Evolutionary conservation across 495 filamentous ascomycete genomes (phyloP).

Genomic region (Pyrenula aspistea): DNA sequence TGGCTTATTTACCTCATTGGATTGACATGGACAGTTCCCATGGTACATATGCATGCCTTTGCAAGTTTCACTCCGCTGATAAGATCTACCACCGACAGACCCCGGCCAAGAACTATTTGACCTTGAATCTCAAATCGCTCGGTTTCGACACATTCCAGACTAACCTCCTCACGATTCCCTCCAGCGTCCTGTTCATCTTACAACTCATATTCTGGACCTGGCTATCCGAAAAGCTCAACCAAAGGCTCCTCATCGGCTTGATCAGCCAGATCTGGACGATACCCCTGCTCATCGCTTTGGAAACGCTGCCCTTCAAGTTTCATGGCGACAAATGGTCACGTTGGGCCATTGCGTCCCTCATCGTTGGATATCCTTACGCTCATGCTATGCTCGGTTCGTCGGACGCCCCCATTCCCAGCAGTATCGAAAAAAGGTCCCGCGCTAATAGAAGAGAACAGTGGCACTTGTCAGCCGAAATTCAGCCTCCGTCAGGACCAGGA

Average conservation of each 20-base stretch:
- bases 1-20: conserved; percentile 16
- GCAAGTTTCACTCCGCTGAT: too few species aligned
- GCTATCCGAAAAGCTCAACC: conserved; percentile 44
- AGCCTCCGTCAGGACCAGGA: conserved; percentile 21
- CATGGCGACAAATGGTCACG: conserved; percentile 7
- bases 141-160: conserved; percentile 56
- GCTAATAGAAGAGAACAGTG: too few species aligned
- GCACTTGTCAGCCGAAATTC: conserved; percentile 19
- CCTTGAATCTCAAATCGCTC: conserved; percentile 41
- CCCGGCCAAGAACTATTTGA: conserved; percentile 41
- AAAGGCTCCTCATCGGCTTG: conserved; percentile 36
- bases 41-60: conserved; percentile 5
- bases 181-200: conserved; percentile 25
- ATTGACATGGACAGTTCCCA: conserved; percentile 4
- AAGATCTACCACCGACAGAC: too few species aligned
- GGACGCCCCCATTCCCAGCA: conserved; percentile 1
- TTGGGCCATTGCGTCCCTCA: conserved; percentile 1
- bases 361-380: conserved; percentile 3
- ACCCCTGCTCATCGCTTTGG: conserved; percentile 23
- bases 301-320: conserved; percentile 3
- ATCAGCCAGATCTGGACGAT: conserved; percentile 45
- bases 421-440: background rate
- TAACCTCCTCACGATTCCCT: conserved; percentile 53
- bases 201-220: conserved; percentile 40
- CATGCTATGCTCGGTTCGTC: conserved; percentile 18